These are phyloP conservation scores for Chalara sp. DNA, from an alignment of 2,329 filamentous ascomycete genomes.

Conservation along the genomic window DNA sequence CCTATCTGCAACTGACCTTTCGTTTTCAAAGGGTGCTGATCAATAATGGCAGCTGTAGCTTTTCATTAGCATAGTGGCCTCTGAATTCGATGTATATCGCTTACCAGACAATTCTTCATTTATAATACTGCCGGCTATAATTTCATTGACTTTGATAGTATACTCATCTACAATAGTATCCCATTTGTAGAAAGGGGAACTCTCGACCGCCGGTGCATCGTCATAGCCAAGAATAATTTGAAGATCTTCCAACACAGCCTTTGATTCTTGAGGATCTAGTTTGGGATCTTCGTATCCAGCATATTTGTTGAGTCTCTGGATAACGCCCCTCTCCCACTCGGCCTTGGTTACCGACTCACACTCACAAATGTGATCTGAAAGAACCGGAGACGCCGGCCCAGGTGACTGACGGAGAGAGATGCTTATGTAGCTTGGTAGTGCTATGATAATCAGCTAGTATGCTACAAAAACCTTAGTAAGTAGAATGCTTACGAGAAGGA, in stretches of 20 bases:
- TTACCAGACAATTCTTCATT: constrained; percentile 1
- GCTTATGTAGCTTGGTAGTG: constrained; percentile 8
- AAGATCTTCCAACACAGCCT: constrained; percentile 8
- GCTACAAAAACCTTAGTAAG: background rate
- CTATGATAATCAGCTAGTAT: constrained; percentile 2
- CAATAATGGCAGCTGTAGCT: no score
- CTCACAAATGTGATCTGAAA: no score
- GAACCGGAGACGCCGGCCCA: background rate
- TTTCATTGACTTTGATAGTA: constrained; percentile 4
- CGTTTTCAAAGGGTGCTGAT: no score
- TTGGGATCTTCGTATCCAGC: background rate
- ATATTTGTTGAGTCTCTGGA: background rate
- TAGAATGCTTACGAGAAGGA: constrained; percentile 6
- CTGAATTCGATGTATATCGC: background rate
- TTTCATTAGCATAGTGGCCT: no score
- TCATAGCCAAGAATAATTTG: background rate
- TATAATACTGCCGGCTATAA: constrained; percentile 4
- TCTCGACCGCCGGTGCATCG: background rate
- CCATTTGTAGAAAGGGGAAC: background rate
- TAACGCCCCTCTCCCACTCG: background rate
- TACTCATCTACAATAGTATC: constrained; percentile 3
- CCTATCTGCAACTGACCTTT: no score
- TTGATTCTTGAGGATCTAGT: constrained; percentile 4
- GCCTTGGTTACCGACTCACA: no score
- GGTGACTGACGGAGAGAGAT: constrained; percentile 2